Evolutionary conservation across 140 eudicot genomes (phyloP).

Genomic region (Stevia rebaudiana): DNA sequence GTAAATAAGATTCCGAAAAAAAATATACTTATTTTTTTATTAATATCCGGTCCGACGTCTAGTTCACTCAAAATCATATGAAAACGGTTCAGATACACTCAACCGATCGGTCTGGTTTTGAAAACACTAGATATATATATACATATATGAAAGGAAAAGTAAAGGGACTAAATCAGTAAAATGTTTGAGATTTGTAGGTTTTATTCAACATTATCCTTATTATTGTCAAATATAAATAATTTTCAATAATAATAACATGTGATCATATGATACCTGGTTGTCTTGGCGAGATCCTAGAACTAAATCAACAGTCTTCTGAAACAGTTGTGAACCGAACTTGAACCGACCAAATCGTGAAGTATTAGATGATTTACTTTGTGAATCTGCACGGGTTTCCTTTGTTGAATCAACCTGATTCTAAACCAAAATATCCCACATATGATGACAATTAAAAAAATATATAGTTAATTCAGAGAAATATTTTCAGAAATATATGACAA

Average conservation of each 20-base stretch:
- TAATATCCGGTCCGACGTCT: too few relatives aligned
- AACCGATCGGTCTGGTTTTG: too few relatives aligned
- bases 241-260: background rate
- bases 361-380: slow-evolving; percentile 52
- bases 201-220: background rate
- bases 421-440: slow-evolving; percentile 18
- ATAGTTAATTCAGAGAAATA: background rate
- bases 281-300: slow-evolving; percentile 74
- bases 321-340: slow-evolving; percentile 56
- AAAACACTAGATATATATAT: too few relatives aligned
- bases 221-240: background rate
- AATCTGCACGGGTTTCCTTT: slow-evolving; percentile 49
- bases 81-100: too few relatives aligned
- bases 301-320: slow-evolving; percentile 67
- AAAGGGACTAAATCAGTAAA: background rate
- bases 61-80: too few relatives aligned
- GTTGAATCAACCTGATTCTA: slow-evolving; percentile 56
- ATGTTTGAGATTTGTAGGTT: background rate
- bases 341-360: slow-evolving; percentile 73
- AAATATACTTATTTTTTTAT: too few relatives aligned
- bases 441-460: background rate
- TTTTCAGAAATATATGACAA: slow-evolving; percentile 18
- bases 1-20: too few relatives aligned
- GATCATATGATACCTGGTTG: slow-evolving; percentile 55
- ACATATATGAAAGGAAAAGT: background rate